A percentile compares a stretch with the other conserved stretches of the same genome.
These are phyloP conservation scores for Neofusicoccum kwambonambiense DNA, from an alignment of 2,329 filamentous ascomycete genomes.

Conservation along the genomic window DNA sequence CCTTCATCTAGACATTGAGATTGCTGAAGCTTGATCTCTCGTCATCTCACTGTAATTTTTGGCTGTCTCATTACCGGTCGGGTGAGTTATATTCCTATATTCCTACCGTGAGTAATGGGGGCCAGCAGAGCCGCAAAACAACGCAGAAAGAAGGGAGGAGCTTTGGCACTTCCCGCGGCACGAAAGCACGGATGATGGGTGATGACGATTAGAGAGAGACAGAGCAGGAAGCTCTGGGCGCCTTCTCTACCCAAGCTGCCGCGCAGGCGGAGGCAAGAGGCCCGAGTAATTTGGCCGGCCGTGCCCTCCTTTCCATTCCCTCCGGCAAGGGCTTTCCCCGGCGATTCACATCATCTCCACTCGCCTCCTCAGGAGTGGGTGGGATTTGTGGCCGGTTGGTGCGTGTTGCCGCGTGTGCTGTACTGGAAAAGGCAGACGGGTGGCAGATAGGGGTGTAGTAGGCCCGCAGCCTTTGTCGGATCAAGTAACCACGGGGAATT, in stretches of 20 bases:
- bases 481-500: no score
- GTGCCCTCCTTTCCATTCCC: not conserved
- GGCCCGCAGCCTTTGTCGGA: not conserved
- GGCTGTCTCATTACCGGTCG: not conserved
- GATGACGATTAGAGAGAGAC: not conserved
- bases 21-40: not conserved
- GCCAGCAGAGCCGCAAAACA: not conserved
- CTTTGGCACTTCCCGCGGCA: not conserved
- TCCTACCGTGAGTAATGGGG: not conserved
- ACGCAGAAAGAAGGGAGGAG: not conserved
- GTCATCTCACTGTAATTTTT: not conserved
- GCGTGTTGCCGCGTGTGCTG: not conserved
- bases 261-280: not conserved
- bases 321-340: not conserved
- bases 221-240: not conserved
- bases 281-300: conserved; percentile 1
- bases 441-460: not conserved
- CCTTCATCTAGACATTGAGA: not conserved
- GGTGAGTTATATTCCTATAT: not conserved
- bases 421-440: not conserved
- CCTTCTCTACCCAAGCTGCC: not conserved
- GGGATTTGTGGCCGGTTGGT: not conserved
- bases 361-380: not conserved
- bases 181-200: not conserved
- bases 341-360: not conserved